Conservation (phyloP, 306 rosid genomes). For the Gleditsia sinensis region DNA sequence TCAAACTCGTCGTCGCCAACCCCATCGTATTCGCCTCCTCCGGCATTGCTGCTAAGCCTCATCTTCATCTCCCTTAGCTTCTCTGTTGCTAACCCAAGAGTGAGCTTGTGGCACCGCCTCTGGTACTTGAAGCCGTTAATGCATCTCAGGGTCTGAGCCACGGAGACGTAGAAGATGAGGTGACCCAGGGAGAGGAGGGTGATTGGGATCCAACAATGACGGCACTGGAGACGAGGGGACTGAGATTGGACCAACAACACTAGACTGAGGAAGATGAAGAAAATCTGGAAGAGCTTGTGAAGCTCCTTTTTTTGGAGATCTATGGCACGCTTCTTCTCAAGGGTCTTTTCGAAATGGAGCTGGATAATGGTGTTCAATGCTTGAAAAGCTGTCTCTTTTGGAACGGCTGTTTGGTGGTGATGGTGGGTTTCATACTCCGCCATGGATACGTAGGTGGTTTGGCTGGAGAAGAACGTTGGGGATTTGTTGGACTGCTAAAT, state of each 20-base stretch:
- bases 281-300: slow-evolving; percentile 69
- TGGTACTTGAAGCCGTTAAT: slow-evolving; percentile 95
- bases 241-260: slow-evolving; percentile 54
- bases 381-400: slow-evolving; percentile 72
- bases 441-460: slow-evolving; percentile 16
- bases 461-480: slow-evolving; percentile 31
- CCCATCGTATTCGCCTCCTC: slow-evolving; percentile 37
- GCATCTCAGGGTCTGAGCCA: slow-evolving; percentile 87
- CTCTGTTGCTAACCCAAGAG: slow-evolving; percentile 62
- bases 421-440: slow-evolving; percentile 44
- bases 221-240: slow-evolving; percentile 74
- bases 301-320: slow-evolving; percentile 93
- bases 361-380: slow-evolving; percentile 87
- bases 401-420: slow-evolving; percentile 45
- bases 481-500: no score
- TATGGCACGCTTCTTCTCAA: slow-evolving; percentile 79
- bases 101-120: slow-evolving; percentile 73
- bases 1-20: slow-evolving; percentile 53
- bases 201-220: slow-evolving; percentile 94
- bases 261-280: slow-evolving; percentile 76
- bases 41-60: slow-evolving; percentile 15
- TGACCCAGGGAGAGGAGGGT: slow-evolving; percentile 76
- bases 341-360: slow-evolving; percentile 89
- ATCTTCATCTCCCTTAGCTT: slow-evolving; percentile 60
- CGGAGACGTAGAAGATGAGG: slow-evolving; percentile 86